Evolutionary conservation across 805 yeast genomes (phyloP).

Genomic region (Candida sithepensis): DNA sequence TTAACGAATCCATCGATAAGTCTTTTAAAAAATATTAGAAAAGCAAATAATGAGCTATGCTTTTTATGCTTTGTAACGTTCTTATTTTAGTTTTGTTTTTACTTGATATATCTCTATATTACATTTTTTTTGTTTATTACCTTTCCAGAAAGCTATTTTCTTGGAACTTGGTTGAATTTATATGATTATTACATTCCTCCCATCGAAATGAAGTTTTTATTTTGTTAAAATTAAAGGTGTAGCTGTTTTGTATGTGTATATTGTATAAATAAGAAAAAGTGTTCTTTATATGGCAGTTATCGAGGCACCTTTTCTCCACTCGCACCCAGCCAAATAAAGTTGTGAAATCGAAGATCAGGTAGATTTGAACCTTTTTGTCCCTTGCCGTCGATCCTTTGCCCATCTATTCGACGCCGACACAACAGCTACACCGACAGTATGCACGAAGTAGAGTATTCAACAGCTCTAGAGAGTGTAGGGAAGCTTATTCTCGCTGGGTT

Average conservation of each 20-base stretch:
- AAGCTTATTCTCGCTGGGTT: constrained; percentile 59
- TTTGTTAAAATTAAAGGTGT: background rate
- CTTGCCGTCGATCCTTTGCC: too few relatives aligned
- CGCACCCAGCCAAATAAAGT: too few relatives aligned
- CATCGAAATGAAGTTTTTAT: background rate
- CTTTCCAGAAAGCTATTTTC: background rate
- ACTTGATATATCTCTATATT: background rate
- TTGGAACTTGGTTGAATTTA: background rate
- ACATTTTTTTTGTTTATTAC: background rate
- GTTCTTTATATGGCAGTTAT: too few relatives aligned
- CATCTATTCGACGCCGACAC: too few relatives aligned
- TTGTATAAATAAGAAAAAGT: too few relatives aligned
- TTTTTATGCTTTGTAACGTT: background rate
- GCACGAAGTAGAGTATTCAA: background rate
- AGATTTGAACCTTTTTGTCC: too few relatives aligned
- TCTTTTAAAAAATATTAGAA: background rate
- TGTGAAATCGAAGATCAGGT: too few relatives aligned
- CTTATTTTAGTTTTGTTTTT: background rate
- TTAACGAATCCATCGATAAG: background rate
- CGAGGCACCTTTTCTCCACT: too few relatives aligned
- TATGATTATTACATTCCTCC: background rate
- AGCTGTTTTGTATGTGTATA: too few relatives aligned
- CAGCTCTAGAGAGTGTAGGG: constrained; percentile 29
- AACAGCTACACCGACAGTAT: too few relatives aligned
- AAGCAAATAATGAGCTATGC: too few relatives aligned